Conservation (phyloP, 163 green algal species). For the Chloromonas sp. region DNA sequence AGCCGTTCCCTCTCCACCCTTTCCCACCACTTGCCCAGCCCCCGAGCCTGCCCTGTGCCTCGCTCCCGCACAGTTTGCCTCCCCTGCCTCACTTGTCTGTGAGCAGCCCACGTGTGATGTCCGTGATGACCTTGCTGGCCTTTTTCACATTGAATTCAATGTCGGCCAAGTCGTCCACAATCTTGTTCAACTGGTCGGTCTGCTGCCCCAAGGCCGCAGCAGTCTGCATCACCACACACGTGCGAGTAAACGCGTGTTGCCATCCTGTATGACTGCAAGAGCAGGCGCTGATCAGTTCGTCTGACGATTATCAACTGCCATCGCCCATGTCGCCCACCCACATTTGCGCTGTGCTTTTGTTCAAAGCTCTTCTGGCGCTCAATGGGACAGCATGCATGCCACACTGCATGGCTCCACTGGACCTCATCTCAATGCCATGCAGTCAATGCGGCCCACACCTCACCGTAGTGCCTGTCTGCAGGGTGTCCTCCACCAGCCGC, state of each 20-base stretch:
- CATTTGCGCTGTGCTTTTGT: no score
- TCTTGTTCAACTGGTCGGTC: slow-evolving; percentile 74
- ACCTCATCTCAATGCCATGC: no score
- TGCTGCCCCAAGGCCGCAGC: slow-evolving; percentile 73
- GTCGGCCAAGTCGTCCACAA: slow-evolving; percentile 83
- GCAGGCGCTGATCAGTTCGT: no score
- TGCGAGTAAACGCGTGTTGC: not conserved
- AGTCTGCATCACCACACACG: slow-evolving; percentile 43
- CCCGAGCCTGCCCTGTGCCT: not conserved
- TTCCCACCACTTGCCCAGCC: no score
- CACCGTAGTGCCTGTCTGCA: slow-evolving; percentile 41
- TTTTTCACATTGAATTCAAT: slow-evolving; percentile 91
- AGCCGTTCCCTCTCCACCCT: no score
- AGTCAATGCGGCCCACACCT: not conserved
- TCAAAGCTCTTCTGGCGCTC: no score
- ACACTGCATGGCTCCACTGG: no score
- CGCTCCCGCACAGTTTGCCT: not conserved
- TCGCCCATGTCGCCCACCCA: no score
- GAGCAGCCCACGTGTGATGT: slow-evolving; percentile 78
- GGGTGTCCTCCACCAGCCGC: slow-evolving; percentile 68
- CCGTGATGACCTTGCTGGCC: slow-evolving; percentile 67
- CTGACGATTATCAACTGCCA: no score
- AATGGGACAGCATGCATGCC: no score
- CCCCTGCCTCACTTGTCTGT: slow-evolving; percentile 75
- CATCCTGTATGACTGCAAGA: no score